Evolutionary conservation across 2,329 filamentous ascomycete species (phyloP).

Genomic region (Zopfia rhizophila): DNA sequence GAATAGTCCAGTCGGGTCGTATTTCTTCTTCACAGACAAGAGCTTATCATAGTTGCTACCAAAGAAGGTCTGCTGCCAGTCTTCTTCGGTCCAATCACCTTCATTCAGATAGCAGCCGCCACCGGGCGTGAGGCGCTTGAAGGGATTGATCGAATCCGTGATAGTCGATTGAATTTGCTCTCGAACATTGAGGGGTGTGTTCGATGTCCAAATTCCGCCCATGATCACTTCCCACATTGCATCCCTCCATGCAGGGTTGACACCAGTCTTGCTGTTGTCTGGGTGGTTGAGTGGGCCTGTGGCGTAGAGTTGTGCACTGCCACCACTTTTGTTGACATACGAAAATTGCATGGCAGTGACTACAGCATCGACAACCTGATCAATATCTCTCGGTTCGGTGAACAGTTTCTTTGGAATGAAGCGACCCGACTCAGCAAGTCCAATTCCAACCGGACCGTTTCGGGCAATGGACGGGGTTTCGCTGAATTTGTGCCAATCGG

Average conservation of each 20-base stretch:
- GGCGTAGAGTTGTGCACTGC: slow-evolving; percentile 47
- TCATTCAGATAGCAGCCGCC: slow-evolving; percentile 52
- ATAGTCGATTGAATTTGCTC: slow-evolving; percentile 43
- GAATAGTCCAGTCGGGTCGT: slow-evolving; percentile 44
- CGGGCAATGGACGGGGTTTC: slow-evolving; percentile 40
- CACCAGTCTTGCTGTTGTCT: slow-evolving; percentile 43
- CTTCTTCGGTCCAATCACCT: slow-evolving; percentile 47
- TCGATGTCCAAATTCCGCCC: slow-evolving; percentile 42
- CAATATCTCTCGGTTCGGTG: slow-evolving; percentile 23
- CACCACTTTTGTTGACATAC: slow-evolving; percentile 35
- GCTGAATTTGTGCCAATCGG: slow-evolving; percentile 43
- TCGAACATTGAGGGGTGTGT: slow-evolving; percentile 26
- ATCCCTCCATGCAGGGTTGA: slow-evolving; percentile 44
- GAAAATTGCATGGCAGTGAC: slow-evolving; percentile 46
- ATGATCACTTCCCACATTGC: slow-evolving; percentile 49
- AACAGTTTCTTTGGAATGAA: slow-evolving; percentile 47
- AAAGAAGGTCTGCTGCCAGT: slow-evolving; percentile 49
- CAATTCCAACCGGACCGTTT: slow-evolving; percentile 48
- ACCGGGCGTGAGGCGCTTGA: slow-evolving; percentile 46
- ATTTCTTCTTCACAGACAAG: slow-evolving; percentile 39
- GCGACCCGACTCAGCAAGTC: slow-evolving; percentile 44
- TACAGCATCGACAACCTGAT: slow-evolving; percentile 42
- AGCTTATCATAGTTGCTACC: slow-evolving; percentile 42
- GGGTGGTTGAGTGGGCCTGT: slow-evolving; percentile 46
- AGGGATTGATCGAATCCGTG: slow-evolving; percentile 39